Evolutionary conservation across 2,329 filamentous ascomycete species (phyloP), one percentile per base, ranked within the genome.

Genomic region (Trichophyton schoenleinii): DNA sequence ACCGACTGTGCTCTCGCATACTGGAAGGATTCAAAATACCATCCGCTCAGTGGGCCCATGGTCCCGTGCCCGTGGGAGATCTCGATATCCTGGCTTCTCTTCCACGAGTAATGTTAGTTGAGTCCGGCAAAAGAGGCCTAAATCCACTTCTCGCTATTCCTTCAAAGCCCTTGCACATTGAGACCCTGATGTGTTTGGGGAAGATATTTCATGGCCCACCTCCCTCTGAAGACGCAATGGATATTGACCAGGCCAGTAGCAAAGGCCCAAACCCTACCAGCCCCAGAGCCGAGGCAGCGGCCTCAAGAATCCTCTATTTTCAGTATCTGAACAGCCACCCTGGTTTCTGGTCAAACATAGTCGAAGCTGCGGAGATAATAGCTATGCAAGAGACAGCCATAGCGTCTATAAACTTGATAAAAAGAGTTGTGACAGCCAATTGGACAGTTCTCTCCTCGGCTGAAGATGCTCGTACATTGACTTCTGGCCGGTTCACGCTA

Each of bases 81-180:
- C 74, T 85, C 6, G 78, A 77, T 64, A 74, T 85, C n/a, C 71
- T 85, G n/a, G 76, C 80, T 4, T 80, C 79, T 9, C 73, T 85
- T 44, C 83, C 83, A 22, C 77, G 82, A 9, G 74, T 78, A 11
- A 70, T 79, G 38, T 73, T 85, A 0, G 67, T 83, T 2, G 77
- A 80, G 28, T 73, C 72, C 6, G 70, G 69, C 59, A 74, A 61
- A 67, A 71, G 62, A 69, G 73, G 63, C 25, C 57, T 69, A 3
- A 76, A 75, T 44, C 75, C 81, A 2, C 66, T 84, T 3, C 71
- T 80, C 15, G 70, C 77, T 18, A 69, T 85, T 44, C 80, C 81
- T 13, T 78, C 79, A 1, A 79, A 75, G 46, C 74, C 78, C 3
- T 79, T 81, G 2, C 81, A 79, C 61, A 74, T 76, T 41, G 81